phyloP scores from a whole-genome alignment of 2,329 filamentous ascomycete species.

The Lasiodiplodia citricola region DNA sequence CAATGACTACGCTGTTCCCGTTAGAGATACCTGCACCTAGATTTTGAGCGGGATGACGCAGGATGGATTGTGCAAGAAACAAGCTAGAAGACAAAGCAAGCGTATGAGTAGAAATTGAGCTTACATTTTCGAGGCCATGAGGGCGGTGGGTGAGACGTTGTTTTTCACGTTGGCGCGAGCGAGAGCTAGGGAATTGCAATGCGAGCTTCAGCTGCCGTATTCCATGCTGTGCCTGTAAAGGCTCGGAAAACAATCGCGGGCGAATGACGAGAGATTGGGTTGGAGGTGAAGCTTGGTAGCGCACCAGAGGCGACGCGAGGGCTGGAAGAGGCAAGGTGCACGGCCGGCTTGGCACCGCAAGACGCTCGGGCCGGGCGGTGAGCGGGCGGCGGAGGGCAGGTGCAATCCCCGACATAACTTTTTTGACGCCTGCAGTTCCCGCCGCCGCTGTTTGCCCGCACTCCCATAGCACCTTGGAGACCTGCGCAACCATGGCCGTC shows the following conservation, averaged over 20 bases:
- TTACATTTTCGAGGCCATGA: slow-evolving; percentile 65
- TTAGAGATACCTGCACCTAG: neutral
- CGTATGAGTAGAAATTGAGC: slow-evolving; percentile 29
- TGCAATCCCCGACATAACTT: slow-evolving; percentile 25
- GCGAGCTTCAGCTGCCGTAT: neutral
- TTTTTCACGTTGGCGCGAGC: neutral
- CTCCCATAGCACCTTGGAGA: neutral
- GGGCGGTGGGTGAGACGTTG: neutral
- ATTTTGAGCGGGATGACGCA: neutral
- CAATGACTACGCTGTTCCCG: slow-evolving; percentile 72
- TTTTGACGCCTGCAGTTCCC: slow-evolving; percentile 10
- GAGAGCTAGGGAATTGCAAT: neutral
- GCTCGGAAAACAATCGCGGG: neutral
- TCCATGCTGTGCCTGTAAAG: neutral
- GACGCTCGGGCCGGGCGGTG: slow-evolving; percentile 11
- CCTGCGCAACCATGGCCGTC: slow-evolving; percentile 46
- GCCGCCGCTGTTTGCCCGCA: neutral
- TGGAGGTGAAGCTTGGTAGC: slow-evolving; percentile 1
- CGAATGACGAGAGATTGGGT: neutral
- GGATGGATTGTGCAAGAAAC: too few species aligned
- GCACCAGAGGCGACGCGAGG: neutral
- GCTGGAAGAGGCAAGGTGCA: slow-evolving; percentile 7
- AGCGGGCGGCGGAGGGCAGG: slow-evolving; percentile 13
- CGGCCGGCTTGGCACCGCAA: neutral
- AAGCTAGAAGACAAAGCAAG: neutral